These are phyloP conservation scores for Symbiotaphrina buchneri DNA, from an alignment of 495 filamentous ascomycete genomes.

Conservation along the genomic window DNA sequence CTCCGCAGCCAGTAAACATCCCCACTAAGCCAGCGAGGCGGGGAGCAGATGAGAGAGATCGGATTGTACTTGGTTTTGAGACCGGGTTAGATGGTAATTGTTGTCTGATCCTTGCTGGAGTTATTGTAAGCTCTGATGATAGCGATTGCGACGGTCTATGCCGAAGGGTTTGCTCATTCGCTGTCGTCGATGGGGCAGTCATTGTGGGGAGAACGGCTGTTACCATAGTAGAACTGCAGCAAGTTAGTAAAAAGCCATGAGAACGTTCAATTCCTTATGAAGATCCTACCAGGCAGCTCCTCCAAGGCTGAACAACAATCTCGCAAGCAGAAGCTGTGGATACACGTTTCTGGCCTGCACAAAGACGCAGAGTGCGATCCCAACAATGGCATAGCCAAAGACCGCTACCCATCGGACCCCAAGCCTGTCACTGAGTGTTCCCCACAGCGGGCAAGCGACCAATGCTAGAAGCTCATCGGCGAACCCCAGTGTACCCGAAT, in stretches of 20 bases:
- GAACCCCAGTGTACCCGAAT: constrained; percentile 86
- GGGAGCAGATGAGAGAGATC: constrained; percentile 14
- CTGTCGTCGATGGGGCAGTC: not conserved
- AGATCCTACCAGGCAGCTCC: constrained; percentile 53
- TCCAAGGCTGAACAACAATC: constrained; percentile 74
- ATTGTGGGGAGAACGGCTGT: constrained; percentile 83
- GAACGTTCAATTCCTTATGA: not conserved
- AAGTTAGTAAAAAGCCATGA: constrained; percentile 1
- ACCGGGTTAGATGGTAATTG: too few species aligned
- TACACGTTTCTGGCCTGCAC: constrained; percentile 77
- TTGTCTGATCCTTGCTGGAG: constrained; percentile 29
- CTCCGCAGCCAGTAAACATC: constrained; percentile 78
- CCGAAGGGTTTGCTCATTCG: not conserved
- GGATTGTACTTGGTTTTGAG: constrained; percentile 3
- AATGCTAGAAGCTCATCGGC: constrained; percentile 85
- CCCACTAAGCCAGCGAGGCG: constrained; percentile 76
- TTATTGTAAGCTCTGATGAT: constrained; percentile 40
- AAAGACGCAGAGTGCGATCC: constrained; percentile 50
- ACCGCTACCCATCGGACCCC: constrained; percentile 46
- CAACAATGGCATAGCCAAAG: constrained; percentile 64
- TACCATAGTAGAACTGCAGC: constrained; percentile 65
- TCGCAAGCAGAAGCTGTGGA: constrained; percentile 66
- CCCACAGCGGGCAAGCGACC: constrained; percentile 81
- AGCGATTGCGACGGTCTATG: constrained; percentile 25
- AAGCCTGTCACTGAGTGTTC: constrained; percentile 67